Percentiles rank a stretch among this genome's conserved stretches.
phyloP scores from a whole-genome alignment of 2,329 filamentous ascomycete species.

The Teratosphaeriaceae sp. region DNA sequence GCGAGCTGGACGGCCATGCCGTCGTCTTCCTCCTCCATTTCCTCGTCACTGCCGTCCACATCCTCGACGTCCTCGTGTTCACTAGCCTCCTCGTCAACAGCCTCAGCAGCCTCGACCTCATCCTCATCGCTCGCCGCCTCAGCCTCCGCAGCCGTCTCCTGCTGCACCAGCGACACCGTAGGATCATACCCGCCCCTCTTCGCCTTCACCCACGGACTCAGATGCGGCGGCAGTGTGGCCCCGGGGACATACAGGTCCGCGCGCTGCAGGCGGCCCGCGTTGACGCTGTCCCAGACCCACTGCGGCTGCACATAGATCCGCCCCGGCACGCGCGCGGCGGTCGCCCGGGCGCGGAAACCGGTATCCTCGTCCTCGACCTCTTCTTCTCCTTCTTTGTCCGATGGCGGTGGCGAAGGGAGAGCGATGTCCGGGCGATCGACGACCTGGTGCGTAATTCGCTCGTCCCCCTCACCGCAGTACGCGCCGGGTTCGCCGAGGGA shows the following conservation, averaged over 20 bases:
- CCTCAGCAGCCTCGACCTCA: slow-evolving; percentile 21
- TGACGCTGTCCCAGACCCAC: slow-evolving; percentile 97
- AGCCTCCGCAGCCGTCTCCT: slow-evolving; percentile 81
- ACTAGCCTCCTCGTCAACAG: slow-evolving; percentile 34
- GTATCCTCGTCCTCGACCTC: slow-evolving; percentile 42
- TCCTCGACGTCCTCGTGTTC: slow-evolving; percentile 25
- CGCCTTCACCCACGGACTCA: slow-evolving; percentile 91
- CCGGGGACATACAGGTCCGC: slow-evolving; percentile 87
- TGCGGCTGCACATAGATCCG: slow-evolving; percentile 92
- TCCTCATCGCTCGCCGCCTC: slow-evolving; percentile 46
- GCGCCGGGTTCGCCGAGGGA: slow-evolving; percentile 78
- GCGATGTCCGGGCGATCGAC: slow-evolving; percentile 77
- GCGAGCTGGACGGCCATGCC: slow-evolving; percentile 44
- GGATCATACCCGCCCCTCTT: slow-evolving; percentile 88
- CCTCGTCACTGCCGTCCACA: no score
- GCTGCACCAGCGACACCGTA: slow-evolving; percentile 74
- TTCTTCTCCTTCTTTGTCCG: slow-evolving; percentile 34
- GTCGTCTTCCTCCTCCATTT: slow-evolving; percentile 16
- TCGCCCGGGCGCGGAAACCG: slow-evolving; percentile 34
- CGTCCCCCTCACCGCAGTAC: slow-evolving; percentile 82
- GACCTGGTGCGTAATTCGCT: slow-evolving; percentile 90
- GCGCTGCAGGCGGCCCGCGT: slow-evolving; percentile 80
- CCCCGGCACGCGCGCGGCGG: slow-evolving; percentile 73
- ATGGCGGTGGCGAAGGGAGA: slow-evolving; percentile 33
- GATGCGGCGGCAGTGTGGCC: slow-evolving; percentile 80